Percentiles rank a stretch among this genome's conserved stretches.
phyloP scores from a whole-genome alignment of 208 protist species.

The Trypanosoma theileri region DNA sequence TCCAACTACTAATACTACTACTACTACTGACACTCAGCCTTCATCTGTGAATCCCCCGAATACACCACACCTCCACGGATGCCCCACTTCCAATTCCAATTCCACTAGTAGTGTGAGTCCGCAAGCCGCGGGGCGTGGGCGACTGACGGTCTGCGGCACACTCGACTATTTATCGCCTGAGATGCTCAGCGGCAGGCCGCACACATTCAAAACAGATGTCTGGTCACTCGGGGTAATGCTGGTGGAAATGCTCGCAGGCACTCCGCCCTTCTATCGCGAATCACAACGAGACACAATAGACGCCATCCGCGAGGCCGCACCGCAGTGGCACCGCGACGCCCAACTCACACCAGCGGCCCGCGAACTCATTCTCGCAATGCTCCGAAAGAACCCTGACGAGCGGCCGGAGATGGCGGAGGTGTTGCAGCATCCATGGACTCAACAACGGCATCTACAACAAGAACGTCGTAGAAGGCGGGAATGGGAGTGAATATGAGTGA shows the following conservation, averaged over 20 bases:
- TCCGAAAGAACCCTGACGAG: conserved; percentile 57
- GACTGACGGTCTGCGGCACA: conserved; percentile 94
- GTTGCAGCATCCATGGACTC: conserved; percentile 65
- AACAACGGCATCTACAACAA: conserved; percentile 24
- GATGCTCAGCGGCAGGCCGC: conserved; percentile 81
- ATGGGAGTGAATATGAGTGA: not conserved
- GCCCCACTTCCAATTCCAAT: too few species aligned
- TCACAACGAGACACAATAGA: conserved; percentile 55
- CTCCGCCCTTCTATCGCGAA: conserved; percentile 67
- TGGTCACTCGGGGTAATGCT: conserved; percentile 89
- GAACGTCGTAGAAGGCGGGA: not conserved
- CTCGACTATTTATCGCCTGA: conserved; percentile 99
- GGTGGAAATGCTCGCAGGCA: conserved; percentile 80
- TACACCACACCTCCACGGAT: too few species aligned
- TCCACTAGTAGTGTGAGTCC: too few species aligned
- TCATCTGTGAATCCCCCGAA: too few species aligned
- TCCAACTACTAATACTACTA: not conserved
- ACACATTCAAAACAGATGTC: conserved; percentile 76
- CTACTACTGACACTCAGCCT: not conserved
- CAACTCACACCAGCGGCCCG: conserved; percentile 27
- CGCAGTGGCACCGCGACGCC: conserved; percentile 30
- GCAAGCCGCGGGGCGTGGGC: not conserved
- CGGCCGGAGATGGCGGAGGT: conserved; percentile 65
- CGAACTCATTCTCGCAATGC: conserved; percentile 47
- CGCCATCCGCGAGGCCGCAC: conserved; percentile 46